These are phyloP conservation scores for Leccinum variicolor DNA, from an alignment of 768 basidiomycete genomes.

Conservation along the genomic window DNA sequence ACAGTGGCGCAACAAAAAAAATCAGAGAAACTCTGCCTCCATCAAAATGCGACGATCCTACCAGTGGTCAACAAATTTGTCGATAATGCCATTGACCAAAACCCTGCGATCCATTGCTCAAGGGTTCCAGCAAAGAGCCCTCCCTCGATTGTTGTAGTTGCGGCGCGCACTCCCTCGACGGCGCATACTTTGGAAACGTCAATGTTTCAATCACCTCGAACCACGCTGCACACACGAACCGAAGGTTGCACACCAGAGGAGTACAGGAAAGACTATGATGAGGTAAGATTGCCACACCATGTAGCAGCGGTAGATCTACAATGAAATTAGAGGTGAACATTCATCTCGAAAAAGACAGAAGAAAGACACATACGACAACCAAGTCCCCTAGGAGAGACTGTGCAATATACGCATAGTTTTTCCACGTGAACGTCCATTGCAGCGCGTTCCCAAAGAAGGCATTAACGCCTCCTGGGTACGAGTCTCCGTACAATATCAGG, in stretches of 20 bases:
- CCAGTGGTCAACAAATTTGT: constrained; percentile 34
- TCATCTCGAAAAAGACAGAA: background rate
- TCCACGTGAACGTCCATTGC: constrained; percentile 28
- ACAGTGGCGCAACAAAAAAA: too few species aligned
- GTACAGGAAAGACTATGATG: constrained; percentile 24
- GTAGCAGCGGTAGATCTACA: constrained; percentile 29
- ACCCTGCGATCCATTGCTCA: constrained; percentile 34
- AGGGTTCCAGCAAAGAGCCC: constrained; percentile 27
- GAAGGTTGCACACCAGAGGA: constrained; percentile 29
- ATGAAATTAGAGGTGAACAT: background rate
- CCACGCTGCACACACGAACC: constrained; percentile 13
- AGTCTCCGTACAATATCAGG: constrained; percentile 20
- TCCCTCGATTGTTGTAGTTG: constrained; percentile 2
- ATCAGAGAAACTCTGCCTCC: background rate
- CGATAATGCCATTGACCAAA: constrained; percentile 29
- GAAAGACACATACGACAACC: constrained; percentile 21
- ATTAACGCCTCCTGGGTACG: constrained; percentile 17
- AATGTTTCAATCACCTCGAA: background rate
- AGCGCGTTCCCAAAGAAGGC: constrained; percentile 25
- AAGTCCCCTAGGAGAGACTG: constrained; percentile 31
- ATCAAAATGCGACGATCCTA: constrained; percentile 5
- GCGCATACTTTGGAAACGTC: constrained; percentile 15
- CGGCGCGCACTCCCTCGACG: constrained; percentile 14
- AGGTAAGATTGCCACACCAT: constrained; percentile 30
- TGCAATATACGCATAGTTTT: constrained; percentile 20